phyloP scores from a whole-genome alignment of 192 early-diverging fungal genomes.

The Podila horticola region DNA sequence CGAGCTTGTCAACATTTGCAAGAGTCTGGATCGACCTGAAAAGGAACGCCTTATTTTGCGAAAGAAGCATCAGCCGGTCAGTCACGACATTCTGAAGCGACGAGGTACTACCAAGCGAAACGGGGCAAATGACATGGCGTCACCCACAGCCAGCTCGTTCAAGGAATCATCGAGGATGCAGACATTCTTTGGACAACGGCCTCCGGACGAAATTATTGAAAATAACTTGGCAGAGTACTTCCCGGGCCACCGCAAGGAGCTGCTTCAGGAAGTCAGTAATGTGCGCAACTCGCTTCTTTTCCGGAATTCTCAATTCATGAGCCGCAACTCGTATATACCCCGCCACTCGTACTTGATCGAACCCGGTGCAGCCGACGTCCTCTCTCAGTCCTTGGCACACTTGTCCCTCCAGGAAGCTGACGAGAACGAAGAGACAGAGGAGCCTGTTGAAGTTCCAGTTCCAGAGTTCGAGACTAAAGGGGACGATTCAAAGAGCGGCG shows the following conservation, averaged over 20 bases:
- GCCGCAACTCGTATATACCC: slow-evolving; percentile 51
- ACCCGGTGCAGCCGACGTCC: slow-evolving; percentile 45
- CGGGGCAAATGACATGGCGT: slow-evolving; percentile 54
- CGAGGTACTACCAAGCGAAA: slow-evolving; percentile 54
- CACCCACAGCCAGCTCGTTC: slow-evolving; percentile 33
- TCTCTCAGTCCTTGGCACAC: slow-evolving; percentile 40
- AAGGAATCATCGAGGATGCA: slow-evolving; percentile 59
- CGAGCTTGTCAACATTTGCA: slow-evolving; percentile 82
- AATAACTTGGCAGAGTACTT: slow-evolving; percentile 94
- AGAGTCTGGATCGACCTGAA: slow-evolving; percentile 69
- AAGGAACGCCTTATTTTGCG: slow-evolving; percentile 78
- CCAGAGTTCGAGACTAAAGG: not conserved
- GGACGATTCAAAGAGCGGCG: slow-evolving; percentile 4
- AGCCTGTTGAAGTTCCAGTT: not conserved
- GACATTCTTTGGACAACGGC: slow-evolving; percentile 95
- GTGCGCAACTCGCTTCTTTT: slow-evolving; percentile 41
- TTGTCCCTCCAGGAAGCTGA: slow-evolving; percentile 48
- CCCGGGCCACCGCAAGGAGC: slow-evolving; percentile 66
- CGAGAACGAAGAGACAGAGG: slow-evolving; percentile 23
- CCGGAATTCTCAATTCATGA: slow-evolving; percentile 48
- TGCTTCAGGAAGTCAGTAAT: slow-evolving; percentile 45
- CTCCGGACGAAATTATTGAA: slow-evolving; percentile 92
- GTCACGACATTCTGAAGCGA: slow-evolving; percentile 60
- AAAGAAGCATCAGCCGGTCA: slow-evolving; percentile 73
- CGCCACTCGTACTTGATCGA: slow-evolving; percentile 50